Evolutionary conservation across 257 asterid genomes (phyloP).

Genomic region (Lycium ferocissimum): DNA sequence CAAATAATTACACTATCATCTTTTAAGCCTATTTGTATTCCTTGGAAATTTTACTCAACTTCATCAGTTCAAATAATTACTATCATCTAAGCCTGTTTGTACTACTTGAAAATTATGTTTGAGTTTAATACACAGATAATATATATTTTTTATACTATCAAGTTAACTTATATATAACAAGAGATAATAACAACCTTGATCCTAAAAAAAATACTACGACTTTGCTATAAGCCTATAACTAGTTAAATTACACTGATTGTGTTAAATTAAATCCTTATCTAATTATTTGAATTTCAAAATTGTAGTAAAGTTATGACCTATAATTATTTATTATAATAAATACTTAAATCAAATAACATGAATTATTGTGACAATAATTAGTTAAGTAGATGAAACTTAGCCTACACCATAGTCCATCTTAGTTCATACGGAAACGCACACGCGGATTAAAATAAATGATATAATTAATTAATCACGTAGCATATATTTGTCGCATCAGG

Average conservation of each 20-base stretch:
- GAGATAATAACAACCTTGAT: neutral
- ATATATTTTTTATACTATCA: neutral
- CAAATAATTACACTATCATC: neutral
- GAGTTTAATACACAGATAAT: neutral
- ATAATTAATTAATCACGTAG: neutral
- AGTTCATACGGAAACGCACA: neutral
- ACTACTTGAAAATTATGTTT: neutral
- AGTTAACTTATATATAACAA: neutral
- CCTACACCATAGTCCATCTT: neutral
- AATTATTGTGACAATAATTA: conserved; percentile 17
- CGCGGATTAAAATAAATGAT: neutral
- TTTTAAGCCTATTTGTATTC: neutral
- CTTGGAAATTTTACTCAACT: neutral
- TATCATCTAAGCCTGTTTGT: neutral
- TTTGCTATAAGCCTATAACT: neutral
- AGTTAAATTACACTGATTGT: neutral
- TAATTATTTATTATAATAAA: neutral
- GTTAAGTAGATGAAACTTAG: neutral
- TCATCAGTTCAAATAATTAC: neutral
- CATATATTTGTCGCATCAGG: neutral
- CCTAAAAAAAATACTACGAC: neutral
- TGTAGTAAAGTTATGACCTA: neutral
- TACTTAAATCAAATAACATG: neutral
- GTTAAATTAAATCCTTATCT: neutral
- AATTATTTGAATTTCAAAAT: neutral